Conservation (phyloP, 1,284 basidiomycete species). For the Phlebopus sp. region DNA sequence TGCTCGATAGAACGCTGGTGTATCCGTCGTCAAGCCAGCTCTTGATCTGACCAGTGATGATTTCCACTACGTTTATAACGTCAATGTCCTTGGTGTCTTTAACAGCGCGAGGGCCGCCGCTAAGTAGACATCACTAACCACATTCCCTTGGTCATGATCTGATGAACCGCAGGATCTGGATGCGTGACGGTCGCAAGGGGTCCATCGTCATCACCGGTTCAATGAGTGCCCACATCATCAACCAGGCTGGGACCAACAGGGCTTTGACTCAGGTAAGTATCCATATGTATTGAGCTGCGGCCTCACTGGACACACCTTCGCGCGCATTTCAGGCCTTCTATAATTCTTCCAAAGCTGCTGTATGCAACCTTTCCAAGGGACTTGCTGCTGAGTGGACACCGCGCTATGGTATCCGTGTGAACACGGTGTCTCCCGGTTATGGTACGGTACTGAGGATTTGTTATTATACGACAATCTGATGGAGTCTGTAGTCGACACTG, state of each 20-base stretch:
- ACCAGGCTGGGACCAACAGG: constrained; percentile 33
- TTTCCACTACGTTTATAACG: constrained; percentile 38
- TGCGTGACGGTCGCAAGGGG: neutral
- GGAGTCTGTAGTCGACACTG: constrained; percentile 32
- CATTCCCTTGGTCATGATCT: neutral
- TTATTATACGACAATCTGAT: constrained; percentile 7
- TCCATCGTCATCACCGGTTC: constrained; percentile 48
- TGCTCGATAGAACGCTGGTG: constrained; percentile 40
- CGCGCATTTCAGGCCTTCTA: constrained; percentile 48
- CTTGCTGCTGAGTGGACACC: constrained; percentile 62
- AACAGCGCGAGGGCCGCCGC: constrained; percentile 42
- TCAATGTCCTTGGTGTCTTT: constrained; percentile 43
- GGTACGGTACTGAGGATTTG: constrained; percentile 31
- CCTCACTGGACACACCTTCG: neutral
- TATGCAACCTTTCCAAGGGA: constrained; percentile 52
- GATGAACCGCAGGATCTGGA: constrained; percentile 14
- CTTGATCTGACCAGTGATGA: constrained; percentile 44
- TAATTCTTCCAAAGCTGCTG: constrained; percentile 60
- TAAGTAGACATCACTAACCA: constrained; percentile 19
- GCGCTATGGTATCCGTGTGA: constrained; percentile 57
- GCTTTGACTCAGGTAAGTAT: constrained; percentile 36
- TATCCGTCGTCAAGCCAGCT: constrained; percentile 48
- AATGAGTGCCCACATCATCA: constrained; percentile 51
- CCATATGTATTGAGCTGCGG: neutral
- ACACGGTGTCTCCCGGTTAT: constrained; percentile 60